Base-by-base conservation (phyloP, 371 early-diverging fungal genomes). In the Cokeromyces recurvatus region DNA sequence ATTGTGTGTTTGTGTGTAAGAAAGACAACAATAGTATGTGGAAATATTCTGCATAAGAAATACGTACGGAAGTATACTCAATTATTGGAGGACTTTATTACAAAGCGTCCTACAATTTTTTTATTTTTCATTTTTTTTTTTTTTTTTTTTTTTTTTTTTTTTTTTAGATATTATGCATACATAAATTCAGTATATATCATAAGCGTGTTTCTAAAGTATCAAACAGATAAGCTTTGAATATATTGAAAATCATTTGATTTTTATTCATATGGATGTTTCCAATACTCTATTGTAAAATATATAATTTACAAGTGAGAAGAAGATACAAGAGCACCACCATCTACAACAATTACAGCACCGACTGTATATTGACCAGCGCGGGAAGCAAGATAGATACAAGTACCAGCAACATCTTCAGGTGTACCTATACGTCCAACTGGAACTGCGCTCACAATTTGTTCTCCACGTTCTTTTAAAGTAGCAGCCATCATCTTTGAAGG, bases 401-500 rank as follows among this genome's bases (percentile, higher is more conserved):
- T 59, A 38, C 89, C 96, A 20, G 91, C 95, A 79, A 96, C 83
- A 59, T 96, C 96, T 52, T 85, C 84, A 3, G 92, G 80, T 8
- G 57, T 46, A 3, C 95, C 95, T 39, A 95, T 80, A 16, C 95
- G 78, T 1, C 86, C 81, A 46, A 86, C 46, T 11, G 92, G 92
- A 19, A 87, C 74, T 29, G 53, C 50, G 8, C 56, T 56, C 6
- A 81, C 63, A 41, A 90, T 82, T 10, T 48, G 53, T 24, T 85
- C 82, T 11, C 81, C 77, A 67, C 69, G 52, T 15, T 74, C 59
- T 38, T 77, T 66, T 23, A 89, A 51, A 0, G 88, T 89, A 19
- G 67, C 77, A n/a, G 81, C 86, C 91, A 94, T 94, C 82, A 95
- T 95, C 56, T 87, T 87, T 44, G 85, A 85, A 43, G 85, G 82